phyloP scores from a whole-genome alignment of 192 early-diverging fungal species.

The Coemansia sp. region DNA sequence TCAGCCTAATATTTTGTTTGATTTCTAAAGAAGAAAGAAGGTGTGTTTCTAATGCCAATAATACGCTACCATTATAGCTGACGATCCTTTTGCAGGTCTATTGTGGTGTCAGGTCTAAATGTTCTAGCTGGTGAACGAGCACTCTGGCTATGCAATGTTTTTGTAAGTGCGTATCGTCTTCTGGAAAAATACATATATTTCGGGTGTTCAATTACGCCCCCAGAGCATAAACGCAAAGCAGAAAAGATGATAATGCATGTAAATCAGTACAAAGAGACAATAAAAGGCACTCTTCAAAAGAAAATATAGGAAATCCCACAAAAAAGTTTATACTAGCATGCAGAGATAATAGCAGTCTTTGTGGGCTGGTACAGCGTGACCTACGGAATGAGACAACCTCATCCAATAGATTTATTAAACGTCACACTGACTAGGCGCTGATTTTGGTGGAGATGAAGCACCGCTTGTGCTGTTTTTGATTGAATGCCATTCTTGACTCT shows the following conservation, averaged over 20 bases:
- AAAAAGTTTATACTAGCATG: neutral
- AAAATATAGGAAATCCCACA: neutral
- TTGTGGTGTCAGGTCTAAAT: no score
- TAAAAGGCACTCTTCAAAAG: neutral
- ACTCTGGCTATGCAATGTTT: no score
- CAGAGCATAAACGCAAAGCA: neutral
- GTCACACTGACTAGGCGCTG: neutral
- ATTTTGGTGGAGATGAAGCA: no score
- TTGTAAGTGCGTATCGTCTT: no score
- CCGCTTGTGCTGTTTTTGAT: neutral
- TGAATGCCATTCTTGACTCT: neutral
- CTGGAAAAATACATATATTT: neutral
- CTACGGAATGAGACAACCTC: neutral
- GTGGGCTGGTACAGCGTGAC: slow-evolving; percentile 5
- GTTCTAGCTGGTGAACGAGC: no score
- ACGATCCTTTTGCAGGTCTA: no score
- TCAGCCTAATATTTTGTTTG: no score
- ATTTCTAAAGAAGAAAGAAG: no score
- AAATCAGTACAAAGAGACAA: neutral
- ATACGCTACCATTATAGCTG: neutral
- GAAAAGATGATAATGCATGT: neutral
- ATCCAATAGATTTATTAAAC: neutral
- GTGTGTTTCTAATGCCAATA: no score
- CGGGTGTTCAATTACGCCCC: neutral
- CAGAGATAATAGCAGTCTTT: neutral